These are phyloP conservation scores for Pilasporangium apinafurcum DNA, from an alignment of 352 stramenopile genomes.

Conservation along the genomic window DNA sequence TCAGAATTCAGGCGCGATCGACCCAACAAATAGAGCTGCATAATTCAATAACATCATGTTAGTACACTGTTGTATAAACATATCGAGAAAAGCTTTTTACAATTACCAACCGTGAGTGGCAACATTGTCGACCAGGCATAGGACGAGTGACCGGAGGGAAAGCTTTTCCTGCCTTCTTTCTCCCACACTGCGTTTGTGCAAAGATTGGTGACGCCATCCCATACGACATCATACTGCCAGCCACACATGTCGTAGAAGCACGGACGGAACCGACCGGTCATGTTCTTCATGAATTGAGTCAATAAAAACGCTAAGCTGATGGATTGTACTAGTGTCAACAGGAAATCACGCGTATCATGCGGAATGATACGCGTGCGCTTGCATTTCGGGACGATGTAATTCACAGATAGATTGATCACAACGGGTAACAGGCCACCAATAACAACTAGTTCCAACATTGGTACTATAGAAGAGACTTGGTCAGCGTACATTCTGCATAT, in stretches of 20 bases:
- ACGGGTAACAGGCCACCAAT: conserved; percentile 27
- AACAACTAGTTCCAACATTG: conserved; percentile 37
- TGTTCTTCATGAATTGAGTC: conserved; percentile 69
- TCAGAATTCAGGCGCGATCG: conserved; percentile 50
- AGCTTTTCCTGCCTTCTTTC: conserved; percentile 60
- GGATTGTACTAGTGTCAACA: conserved; percentile 52
- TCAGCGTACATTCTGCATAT: too few species aligned
- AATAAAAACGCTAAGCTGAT: conserved; percentile 44
- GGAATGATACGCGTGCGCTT: conserved; percentile 38
- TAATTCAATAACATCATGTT: too few species aligned
- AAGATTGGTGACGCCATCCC: conserved; percentile 59
- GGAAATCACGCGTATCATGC: conserved; percentile 69
- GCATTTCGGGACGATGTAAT: conserved; percentile 43
- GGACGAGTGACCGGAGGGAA: conserved; percentile 70
- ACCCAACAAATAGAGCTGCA: conserved; percentile 65
- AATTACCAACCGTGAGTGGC: conserved; percentile 54
- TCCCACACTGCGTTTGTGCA: conserved; percentile 40
- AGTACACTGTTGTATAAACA: too few species aligned
- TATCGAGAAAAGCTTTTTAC: too few species aligned
- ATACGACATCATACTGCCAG: conserved; percentile 57
- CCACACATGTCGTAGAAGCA: conserved; percentile 77
- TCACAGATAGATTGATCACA: conserved; percentile 41
- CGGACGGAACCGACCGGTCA: conserved; percentile 59
- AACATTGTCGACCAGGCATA: conserved; percentile 73
- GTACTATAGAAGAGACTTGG: conserved; percentile 26